Base-by-base conservation (phyloP, 1,139 yeast genomes). In the Kazachstania sp. region DNA sequence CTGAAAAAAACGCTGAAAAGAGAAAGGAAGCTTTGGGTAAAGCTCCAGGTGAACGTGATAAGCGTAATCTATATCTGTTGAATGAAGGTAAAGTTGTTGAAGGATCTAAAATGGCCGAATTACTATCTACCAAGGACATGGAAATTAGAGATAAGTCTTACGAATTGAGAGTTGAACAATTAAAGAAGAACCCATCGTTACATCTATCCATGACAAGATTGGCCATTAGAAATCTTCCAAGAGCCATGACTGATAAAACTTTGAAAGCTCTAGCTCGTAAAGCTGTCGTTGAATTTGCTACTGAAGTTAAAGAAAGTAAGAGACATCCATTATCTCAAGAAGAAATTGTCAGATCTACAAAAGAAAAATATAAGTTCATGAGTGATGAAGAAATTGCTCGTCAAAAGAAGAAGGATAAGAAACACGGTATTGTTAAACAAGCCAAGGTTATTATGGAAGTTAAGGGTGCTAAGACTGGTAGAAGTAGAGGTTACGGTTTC, bases 401-500 rank as follows among this genome's bases (percentile, higher is more conserved):
- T 35, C 54, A 52, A 41, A 63, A 64, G 54, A 83, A 81, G 58
- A 83, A 78, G 54, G 79, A 84, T 51, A 83, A 83, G 62, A 80
- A 83, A 53, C 79, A 79, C 46, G 98, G 99, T 70, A 88, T 92
- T 41, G 95, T 92, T 7, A 83, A 80, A 63, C 98, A 92, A 67
- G 86, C 97, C 30, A 92, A 92, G 70, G 83, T 92, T 53, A 85
- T 92, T 51, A 84, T 81, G 74, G 98, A 92, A 69, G 85, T 86
- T 43, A 90, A 90, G 64, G 95, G 88, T 1, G 75, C 94, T 13
- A 86, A 84, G 38, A 68, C 77, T 31, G 98, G 97, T 46, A 78
- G 98, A 69, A 83, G 94, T 64, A 81, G 97, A 71, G 98, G 99
- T 51, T 92, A 90, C 60, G 99, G 99, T 53, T 90, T 92, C 72